phyloP scores from a whole-genome alignment of 257 asterid genomes.

The Solanum habrochaites region DNA sequence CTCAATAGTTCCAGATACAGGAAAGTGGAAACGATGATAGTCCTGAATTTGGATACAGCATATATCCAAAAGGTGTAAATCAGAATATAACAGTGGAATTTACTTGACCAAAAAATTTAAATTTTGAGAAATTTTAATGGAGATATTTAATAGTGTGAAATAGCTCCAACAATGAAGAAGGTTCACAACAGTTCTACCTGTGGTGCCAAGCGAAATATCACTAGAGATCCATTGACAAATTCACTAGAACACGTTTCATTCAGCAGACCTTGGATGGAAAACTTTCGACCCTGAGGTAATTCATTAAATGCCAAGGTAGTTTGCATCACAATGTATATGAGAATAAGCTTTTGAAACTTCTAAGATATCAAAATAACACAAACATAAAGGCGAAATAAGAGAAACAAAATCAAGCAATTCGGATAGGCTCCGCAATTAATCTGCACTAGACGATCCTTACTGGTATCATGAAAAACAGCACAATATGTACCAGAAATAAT shows the following conservation, averaged over 20 bases:
- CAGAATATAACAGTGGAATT: neutral
- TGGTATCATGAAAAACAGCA: neutral
- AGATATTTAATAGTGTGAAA: neutral
- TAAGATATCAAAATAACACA: neutral
- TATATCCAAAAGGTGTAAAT: neutral
- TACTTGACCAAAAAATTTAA: neutral
- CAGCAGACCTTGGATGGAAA: conserved; percentile 83
- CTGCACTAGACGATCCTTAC: neutral
- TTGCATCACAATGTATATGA: neutral
- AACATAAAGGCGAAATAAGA: neutral
- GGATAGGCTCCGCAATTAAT: neutral
- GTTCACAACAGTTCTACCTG: conserved; percentile 42
- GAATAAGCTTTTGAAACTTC: neutral
- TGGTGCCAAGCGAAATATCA: conserved; percentile 97
- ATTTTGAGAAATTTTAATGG: neutral
- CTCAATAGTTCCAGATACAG: conserved; percentile 89
- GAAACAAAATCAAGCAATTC: neutral
- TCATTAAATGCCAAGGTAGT: neutral
- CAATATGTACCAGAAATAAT: neutral
- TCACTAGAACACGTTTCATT: conserved; percentile 47
- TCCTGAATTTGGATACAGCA: conserved; percentile 37
- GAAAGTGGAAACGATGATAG: conserved; percentile 89
- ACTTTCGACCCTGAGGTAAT: conserved; percentile 65
- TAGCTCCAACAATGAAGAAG: neutral
- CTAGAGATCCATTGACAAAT: conserved; percentile 69